phyloP scores from a whole-genome alignment of 176 grass and related monocot species.

The Phragmites australis region DNA sequence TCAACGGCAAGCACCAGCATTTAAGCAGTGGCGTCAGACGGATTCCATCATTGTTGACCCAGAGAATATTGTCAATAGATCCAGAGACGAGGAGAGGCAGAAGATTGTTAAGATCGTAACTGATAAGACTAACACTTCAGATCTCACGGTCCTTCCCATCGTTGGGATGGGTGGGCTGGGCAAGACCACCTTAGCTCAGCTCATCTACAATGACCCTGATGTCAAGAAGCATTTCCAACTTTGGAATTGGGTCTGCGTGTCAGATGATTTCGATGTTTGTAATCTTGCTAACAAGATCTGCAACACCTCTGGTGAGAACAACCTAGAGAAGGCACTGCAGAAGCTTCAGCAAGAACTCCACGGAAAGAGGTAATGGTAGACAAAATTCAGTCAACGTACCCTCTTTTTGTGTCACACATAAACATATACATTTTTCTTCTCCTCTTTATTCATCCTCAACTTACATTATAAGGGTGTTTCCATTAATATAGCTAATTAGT shows the following conservation, averaged over 20 bases:
- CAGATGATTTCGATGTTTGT: constrained; percentile 15
- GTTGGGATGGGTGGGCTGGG: constrained; percentile 47
- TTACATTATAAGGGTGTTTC: too few relatives aligned
- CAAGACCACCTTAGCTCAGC: constrained; percentile 39
- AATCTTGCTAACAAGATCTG: constrained; percentile 16
- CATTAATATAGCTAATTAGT: too few relatives aligned
- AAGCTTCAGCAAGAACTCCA: background rate
- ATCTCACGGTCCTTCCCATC: constrained; percentile 24
- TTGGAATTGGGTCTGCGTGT: constrained; percentile 36
- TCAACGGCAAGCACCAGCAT: background rate
- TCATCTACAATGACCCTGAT: constrained; percentile 36
- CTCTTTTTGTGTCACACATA: too few relatives aligned
- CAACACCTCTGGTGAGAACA: background rate
- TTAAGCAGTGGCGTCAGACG: background rate
- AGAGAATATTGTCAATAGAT: background rate
- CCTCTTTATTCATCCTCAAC: too few relatives aligned
- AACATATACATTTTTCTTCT: too few relatives aligned
- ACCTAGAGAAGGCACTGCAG: background rate
- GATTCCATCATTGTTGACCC: constrained; percentile 19
- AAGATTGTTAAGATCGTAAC: background rate
- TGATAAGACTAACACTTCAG: background rate
- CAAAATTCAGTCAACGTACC: too few relatives aligned
- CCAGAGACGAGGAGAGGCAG: constrained; percentile 32
- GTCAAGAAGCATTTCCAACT: constrained; percentile 27
- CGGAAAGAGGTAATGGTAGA: constrained; percentile 24